A percentile compares a stretch with the other conserved stretches of the same genome.
phyloP scores from a whole-genome alignment of 2,329 filamentous ascomycete genomes.

The Claviceps maximensis region DNA sequence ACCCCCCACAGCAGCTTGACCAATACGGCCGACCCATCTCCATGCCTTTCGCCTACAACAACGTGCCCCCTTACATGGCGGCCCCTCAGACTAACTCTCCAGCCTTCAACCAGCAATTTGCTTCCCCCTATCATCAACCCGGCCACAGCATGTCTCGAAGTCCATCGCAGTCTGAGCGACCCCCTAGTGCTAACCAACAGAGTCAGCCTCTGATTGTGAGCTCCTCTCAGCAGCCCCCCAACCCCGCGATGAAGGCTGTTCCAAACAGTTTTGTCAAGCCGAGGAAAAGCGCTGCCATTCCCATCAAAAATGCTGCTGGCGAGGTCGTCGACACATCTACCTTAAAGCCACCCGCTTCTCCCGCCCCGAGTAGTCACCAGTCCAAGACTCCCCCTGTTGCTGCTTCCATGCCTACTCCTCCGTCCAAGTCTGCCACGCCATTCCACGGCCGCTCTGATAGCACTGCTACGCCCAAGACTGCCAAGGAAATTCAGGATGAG shows the following conservation, averaged over 20 bases:
- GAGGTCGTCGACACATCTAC: slow-evolving; percentile 60
- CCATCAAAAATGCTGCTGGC: slow-evolving; percentile 73
- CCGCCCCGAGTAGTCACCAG: slow-evolving; percentile 38
- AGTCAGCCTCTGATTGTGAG: slow-evolving; percentile 46
- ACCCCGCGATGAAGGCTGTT: slow-evolving; percentile 39
- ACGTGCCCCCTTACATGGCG: slow-evolving; percentile 37
- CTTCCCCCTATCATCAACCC: slow-evolving; percentile 31
- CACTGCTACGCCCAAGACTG: slow-evolving; percentile 52
- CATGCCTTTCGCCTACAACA: slow-evolving; percentile 30
- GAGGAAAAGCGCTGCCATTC: slow-evolving; percentile 60
- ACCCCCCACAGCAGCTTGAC: slow-evolving; percentile 30
- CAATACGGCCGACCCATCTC: slow-evolving; percentile 24
- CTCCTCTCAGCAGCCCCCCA: slow-evolving; percentile 50
- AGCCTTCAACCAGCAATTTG: slow-evolving; percentile 35
- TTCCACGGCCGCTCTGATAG: slow-evolving; percentile 62
- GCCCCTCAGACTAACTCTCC: slow-evolving; percentile 33
- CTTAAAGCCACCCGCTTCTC: slow-evolving; percentile 43
- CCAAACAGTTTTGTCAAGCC: slow-evolving; percentile 36
- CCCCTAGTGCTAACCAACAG: slow-evolving; percentile 51
- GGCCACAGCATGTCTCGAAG: slow-evolving; percentile 70
- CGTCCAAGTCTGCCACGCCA: slow-evolving; percentile 59
- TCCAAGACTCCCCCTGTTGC: slow-evolving; percentile 57
- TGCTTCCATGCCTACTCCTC: slow-evolving; percentile 65
- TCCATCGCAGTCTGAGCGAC: slow-evolving; percentile 61
- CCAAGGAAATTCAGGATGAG: slow-evolving; percentile 71